Evolutionary conservation across 2,329 filamentous ascomycete genomes (phyloP).

Genomic region (Mycosphaerella sp.): DNA sequence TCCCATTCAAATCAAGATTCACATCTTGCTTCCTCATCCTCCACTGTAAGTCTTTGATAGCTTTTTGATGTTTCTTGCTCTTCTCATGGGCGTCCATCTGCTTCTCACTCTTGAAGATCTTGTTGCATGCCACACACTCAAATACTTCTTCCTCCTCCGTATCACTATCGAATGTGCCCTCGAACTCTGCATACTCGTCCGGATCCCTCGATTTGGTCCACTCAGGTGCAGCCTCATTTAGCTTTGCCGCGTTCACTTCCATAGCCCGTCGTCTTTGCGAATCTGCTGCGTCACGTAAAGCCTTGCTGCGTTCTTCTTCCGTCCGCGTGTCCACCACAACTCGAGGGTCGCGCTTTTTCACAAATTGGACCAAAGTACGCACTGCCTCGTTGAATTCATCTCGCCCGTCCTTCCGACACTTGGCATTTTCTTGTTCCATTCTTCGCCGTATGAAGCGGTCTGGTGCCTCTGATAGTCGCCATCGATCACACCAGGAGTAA

Average conservation of each 20-base stretch:
- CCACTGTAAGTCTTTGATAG: constrained; percentile 68
- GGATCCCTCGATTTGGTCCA: constrained; percentile 63
- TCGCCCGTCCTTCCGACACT: constrained; percentile 70
- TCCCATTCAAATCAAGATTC: constrained; percentile 45
- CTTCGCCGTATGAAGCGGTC: constrained; percentile 73
- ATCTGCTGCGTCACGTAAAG: constrained; percentile 67
- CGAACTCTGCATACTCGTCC: constrained; percentile 43
- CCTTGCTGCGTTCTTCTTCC: constrained; percentile 72
- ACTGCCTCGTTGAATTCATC: constrained; percentile 92
- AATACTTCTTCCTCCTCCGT: constrained; percentile 47
- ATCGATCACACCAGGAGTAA: constrained; percentile 85
- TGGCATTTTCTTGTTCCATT: constrained; percentile 95
- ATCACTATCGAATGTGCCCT: constrained; percentile 36
- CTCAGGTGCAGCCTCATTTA: constrained; percentile 59
- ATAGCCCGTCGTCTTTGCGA: constrained; percentile 79
- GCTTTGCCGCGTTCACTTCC: constrained; percentile 70
- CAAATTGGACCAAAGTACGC: constrained; percentile 75
- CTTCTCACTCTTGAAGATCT: constrained; percentile 79
- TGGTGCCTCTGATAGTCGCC: constrained; percentile 75
- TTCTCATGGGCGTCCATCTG: constrained; percentile 88
- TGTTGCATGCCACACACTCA: constrained; percentile 58
- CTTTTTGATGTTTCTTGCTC: constrained; percentile 93
- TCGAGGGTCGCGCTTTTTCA: constrained; percentile 83
- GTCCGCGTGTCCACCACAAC: constrained; percentile 71
- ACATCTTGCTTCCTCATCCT: constrained; percentile 79